Percentiles rank a stretch among this genome's conserved stretches.
These are phyloP conservation scores for Acanthamoeba lenticulata DNA, from an alignment of 208 protist species.

Conservation along the genomic window DNA sequence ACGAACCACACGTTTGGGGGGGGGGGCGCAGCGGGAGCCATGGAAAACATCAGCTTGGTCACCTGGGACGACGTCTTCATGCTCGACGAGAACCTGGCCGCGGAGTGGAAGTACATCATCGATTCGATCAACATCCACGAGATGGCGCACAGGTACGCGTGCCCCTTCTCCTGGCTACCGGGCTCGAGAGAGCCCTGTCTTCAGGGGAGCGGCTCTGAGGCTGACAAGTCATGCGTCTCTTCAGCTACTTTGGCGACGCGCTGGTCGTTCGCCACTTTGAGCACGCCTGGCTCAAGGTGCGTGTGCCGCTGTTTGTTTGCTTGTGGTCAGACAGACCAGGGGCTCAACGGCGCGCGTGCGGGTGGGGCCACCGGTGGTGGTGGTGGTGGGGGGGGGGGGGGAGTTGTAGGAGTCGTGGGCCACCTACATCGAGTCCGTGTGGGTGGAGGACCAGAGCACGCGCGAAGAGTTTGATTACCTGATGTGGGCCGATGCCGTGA, in stretches of 20 bases:
- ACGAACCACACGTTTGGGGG: not conserved
- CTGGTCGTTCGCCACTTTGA: slow-evolving; percentile 58
- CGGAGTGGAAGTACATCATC: slow-evolving; percentile 23
- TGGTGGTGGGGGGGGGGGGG: not conserved
- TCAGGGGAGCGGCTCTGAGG: too few relatives aligned
- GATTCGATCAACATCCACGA: slow-evolving; percentile 7
- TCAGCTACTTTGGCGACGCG: slow-evolving; percentile 44
- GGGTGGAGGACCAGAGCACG: slow-evolving; percentile 2
- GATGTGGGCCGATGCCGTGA: not conserved
- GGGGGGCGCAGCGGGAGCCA: not conserved
- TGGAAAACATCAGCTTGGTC: slow-evolving; percentile 58
- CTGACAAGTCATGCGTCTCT: not conserved
- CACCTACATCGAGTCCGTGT: slow-evolving; percentile 37
- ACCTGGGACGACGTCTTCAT: slow-evolving; percentile 42
- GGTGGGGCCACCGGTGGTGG: too few relatives aligned
- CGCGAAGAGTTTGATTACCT: slow-evolving; percentile 29
- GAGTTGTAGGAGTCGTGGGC: slow-evolving; percentile 49
- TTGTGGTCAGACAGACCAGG: not conserved
- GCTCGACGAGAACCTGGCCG: slow-evolving; percentile 3
- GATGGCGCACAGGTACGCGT: not conserved
- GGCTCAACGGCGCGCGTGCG: too few relatives aligned
- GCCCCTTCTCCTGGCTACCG: not conserved
- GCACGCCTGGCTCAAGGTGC: slow-evolving; percentile 45
- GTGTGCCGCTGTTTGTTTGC: too few relatives aligned
- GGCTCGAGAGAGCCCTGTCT: too few relatives aligned